Evolutionary conservation across 2,329 filamentous ascomycete genomes (phyloP), one percentile per base, ranked within the genome.

Genomic region (Colletotrichum higginsianum): DNA sequence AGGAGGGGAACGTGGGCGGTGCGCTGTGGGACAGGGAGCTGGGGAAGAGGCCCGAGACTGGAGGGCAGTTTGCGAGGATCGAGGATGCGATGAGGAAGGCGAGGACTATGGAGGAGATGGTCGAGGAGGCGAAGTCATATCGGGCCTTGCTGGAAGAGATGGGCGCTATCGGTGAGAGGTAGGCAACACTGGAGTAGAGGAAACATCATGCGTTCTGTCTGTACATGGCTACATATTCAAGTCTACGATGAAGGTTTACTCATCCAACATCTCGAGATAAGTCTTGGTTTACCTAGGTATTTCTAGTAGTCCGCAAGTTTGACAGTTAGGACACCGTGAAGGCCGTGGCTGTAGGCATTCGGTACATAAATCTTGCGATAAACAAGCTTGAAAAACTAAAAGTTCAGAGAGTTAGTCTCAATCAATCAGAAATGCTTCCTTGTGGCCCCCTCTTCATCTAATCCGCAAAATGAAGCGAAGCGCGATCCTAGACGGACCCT

Each of bases 1-100:
- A 97, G 82, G 92, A 94, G 74, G 96, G 95, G 0, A 93, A 98
- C 82, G 85, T 98, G 16, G 93, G 92, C 7, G 89, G 87, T 47
- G 91, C 91, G 65, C 85, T 95, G 76, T 89, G 87, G 85, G 90
- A 93, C 73, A 63, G 49, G 52, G 58, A 75, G 58, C 76, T 71
- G 72, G 78, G 74, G 71, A 80, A 68, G 73, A 78, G 87, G 73
- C 87, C 89, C 21, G 77, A 82, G 79, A 83, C 89, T 12, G 83
- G 85, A 21, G 86, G 91, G 64, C 82, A 78, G 26, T 94, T 96
- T 78, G 90, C 92, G 0, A 86, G 85, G 49, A 90, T 95, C 12
- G 93, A 96, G 82, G 92, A 95, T 75, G 88, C 89, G 66, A 87
- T 89, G 73, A 88, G 95, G 75, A 84, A 86, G 80, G 86, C 93